Percentiles rank a stretch among this genome's conserved stretches.
phyloP scores from a whole-genome alignment of 202 grass and related monocot species.

The Panicum hallii region DNA sequence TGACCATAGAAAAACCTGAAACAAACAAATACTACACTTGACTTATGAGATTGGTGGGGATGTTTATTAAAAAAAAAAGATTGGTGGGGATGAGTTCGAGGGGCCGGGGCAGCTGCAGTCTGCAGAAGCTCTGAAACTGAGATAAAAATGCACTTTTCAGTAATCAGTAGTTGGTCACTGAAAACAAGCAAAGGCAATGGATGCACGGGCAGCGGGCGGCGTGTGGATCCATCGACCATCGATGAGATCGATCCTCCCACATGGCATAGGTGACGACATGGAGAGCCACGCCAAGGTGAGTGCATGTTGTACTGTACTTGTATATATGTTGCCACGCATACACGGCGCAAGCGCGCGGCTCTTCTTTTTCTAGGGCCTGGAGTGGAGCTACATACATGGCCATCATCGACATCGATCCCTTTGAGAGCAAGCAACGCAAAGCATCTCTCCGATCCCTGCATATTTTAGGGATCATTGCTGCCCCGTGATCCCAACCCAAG shows the following conservation, averaged over 20 bases:
- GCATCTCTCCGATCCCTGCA: background rate
- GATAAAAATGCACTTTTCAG: background rate
- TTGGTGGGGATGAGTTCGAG: background rate
- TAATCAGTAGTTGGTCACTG: background rate
- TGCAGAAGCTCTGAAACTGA: background rate
- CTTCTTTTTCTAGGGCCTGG: background rate
- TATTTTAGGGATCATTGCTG: background rate
- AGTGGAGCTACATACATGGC: background rate
- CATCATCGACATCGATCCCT: slow-evolving; percentile 4
- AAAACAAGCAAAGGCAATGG: slow-evolving; percentile 34
- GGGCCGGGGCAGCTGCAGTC: background rate
- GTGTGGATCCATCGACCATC: background rate
- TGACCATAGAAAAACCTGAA: background rate
- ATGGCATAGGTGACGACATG: too few species aligned
- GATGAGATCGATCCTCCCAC: too few species aligned
- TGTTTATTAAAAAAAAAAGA: background rate
- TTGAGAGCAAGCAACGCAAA: slow-evolving; percentile 38
- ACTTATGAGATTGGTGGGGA: background rate
- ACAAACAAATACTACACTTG: background rate
- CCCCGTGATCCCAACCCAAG: background rate
- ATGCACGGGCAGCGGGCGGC: background rate
- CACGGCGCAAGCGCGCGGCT: background rate
- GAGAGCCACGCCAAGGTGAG: background rate
- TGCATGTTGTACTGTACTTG: background rate
- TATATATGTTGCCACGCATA: background rate